Evolutionary conservation across 2,329 filamentous ascomycete genomes (phyloP).

Genomic region (Scedosporium aurantiacum): DNA sequence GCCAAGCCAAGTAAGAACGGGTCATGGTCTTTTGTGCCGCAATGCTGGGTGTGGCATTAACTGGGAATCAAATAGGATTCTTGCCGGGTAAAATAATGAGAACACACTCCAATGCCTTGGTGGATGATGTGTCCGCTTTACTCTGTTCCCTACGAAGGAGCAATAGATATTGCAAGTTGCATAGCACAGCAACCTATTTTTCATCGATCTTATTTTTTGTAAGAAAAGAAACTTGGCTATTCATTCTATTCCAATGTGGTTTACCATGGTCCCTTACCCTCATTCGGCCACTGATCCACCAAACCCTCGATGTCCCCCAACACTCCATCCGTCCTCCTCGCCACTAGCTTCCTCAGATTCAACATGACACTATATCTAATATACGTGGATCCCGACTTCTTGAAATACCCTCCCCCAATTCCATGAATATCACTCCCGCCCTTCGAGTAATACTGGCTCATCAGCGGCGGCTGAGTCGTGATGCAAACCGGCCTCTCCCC

Average conservation of each 20-base stretch:
- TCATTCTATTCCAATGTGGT: neutral
- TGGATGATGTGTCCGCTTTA: neutral
- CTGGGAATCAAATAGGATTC: neutral
- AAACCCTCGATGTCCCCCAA: neutral
- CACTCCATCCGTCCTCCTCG: neutral
- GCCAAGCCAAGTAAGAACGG: neutral
- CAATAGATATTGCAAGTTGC: too few species aligned
- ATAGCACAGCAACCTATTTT: too few species aligned
- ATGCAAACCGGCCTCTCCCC: constrained; percentile 4
- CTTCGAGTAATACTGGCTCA: constrained; percentile 7
- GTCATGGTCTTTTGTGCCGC: neutral
- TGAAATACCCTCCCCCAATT: constrained; percentile 7
- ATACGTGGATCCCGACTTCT: constrained; percentile 5
- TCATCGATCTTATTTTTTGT: too few species aligned
- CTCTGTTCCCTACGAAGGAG: neutral
- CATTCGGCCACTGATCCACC: constrained; percentile 8
- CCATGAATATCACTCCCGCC: constrained; percentile 8
- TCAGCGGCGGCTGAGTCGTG: constrained; percentile 7
- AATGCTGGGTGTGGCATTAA: neutral
- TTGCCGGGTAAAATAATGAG: neutral
- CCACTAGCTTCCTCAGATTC: constrained; percentile 2
- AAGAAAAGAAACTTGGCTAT: neutral
- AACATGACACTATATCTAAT: constrained; percentile 6
- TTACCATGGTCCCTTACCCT: constrained; percentile 7
- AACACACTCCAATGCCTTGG: neutral